Evolutionary conservation across 306 rosid species (phyloP).

Genomic region (Sphenostylis stenocarpa): DNA sequence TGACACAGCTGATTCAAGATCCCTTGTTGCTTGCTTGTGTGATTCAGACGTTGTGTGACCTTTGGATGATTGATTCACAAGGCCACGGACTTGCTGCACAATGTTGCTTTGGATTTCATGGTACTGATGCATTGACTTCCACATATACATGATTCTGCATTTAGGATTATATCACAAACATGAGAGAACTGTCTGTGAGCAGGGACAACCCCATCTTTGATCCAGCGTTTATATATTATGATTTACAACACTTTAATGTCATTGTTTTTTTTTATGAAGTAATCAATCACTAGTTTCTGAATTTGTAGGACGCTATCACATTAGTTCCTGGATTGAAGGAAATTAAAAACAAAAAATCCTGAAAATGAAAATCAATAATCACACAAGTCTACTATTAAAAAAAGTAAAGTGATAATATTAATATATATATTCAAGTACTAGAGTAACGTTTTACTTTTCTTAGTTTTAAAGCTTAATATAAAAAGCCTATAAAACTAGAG

Average conservation of each 20-base stretch:
- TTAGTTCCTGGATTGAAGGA: no score
- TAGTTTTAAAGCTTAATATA: no score
- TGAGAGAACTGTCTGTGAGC: constrained; percentile 4
- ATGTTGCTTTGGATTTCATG: constrained; percentile 88
- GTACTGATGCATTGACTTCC: constrained; percentile 90
- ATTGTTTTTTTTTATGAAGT: background rate
- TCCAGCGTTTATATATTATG: background rate
- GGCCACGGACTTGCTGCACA: constrained; percentile 95
- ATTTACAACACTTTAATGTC: background rate
- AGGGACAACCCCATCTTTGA: background rate
- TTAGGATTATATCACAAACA: constrained; percentile 33
- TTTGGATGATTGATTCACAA: constrained; percentile 63
- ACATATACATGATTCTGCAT: constrained; percentile 86
- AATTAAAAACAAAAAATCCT: no score
- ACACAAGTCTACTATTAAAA: no score
- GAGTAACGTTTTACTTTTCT: no score
- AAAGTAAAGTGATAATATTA: no score
- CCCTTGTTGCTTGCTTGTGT: constrained; percentile 90
- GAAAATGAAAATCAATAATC: no score
- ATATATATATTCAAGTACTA: no score
- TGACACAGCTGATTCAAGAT: constrained; percentile 87
- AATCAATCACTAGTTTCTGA: no score
- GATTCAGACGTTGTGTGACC: constrained; percentile 79
- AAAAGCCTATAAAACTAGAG: no score
- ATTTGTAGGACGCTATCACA: no score